Evolutionary conservation across 164 flowering plant genomes (phyloP), one percentile per base, ranked within the genome.

Genomic region (Sextonia rubra): DNA sequence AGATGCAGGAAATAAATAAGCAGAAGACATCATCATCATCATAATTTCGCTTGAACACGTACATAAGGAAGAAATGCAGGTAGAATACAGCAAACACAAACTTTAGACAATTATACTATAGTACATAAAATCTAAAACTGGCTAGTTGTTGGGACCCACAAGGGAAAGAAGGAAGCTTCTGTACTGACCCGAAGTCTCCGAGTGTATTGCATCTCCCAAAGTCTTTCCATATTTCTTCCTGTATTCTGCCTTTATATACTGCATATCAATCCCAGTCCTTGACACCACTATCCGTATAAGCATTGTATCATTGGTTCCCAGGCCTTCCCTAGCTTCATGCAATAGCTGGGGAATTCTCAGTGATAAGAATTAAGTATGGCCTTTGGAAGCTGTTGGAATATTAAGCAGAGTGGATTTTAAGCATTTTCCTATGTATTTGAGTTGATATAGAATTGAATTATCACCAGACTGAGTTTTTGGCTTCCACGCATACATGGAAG

Each of bases 261-360:
- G 90, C 94, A 91, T 81, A 74, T 93, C 98, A 1, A 93, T 82
- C 79, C 91, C 98, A 8, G 88, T 71, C 80, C 98, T 85, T 44
- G 95, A 85, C 52, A 87, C 90, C 47, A 91, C 82, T 18, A 91
- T 73, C 76, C 97, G 78, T 3, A 78, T 83, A 6, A 93, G 88
- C 12, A 87, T 80, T 2, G 83, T 52, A 71, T 93, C 97, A 69
- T 82, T 68, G 2, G 95, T 91, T 69, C 98, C 97, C 75, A 93
- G 18, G 12, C 97, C 94, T 77, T 91, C 88, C 97, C 90, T 92
- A 70, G 97, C 80, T 80, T 86, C 85, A 71, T 74, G 80, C 80
- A 92, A 66, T 60, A 70, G 81, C 97, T 91, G 83, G 79, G 68
- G 23, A 29, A 17, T 11, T n/a, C 26, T 7, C 20, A 20, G 20